These are phyloP conservation scores for Debaryomyces udenii DNA, from an alignment of 1,139 yeast genomes.

Conservation along the genomic window DNA sequence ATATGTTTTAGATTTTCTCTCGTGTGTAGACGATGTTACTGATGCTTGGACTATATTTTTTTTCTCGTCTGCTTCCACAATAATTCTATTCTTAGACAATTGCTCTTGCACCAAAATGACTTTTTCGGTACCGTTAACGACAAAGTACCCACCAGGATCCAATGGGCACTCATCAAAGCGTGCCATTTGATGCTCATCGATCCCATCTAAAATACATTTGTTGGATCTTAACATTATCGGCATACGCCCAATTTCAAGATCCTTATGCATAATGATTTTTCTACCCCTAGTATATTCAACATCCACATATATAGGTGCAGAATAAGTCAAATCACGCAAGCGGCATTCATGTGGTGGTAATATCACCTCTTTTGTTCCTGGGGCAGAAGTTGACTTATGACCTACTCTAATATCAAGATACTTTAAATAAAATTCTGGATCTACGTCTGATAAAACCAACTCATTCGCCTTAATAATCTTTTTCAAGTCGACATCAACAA, in stretches of 20 bases:
- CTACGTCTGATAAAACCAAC: constrained; percentile 87
- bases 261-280: constrained; percentile 85
- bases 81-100: constrained; percentile 92
- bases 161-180: constrained; percentile 89
- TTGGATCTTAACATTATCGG: constrained; percentile 95
- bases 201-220: constrained; percentile 83
- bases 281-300: constrained; percentile 96
- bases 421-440: constrained; percentile 92
- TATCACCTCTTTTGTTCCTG: constrained; percentile 60
- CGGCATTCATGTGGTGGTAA: constrained; percentile 97
- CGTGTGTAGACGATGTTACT: constrained; percentile 97
- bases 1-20: constrained; percentile 94
- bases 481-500: constrained; percentile 89
- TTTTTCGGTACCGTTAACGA: constrained; percentile 97
- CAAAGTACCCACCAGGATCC: constrained; percentile 98
- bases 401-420: constrained; percentile 93
- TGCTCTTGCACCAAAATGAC: constrained; percentile 97
- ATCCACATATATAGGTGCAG: constrained; percentile 96
- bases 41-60: constrained; percentile 95
- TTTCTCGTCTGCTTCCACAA: constrained; percentile 95
- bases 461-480: constrained; percentile 93
- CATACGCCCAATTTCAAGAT: constrained; percentile 95
- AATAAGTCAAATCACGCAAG: constrained; percentile 88
- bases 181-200: constrained; percentile 84
- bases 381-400: constrained; percentile 56